Evolutionary conservation across 345 rosid species (phyloP).

Genomic region (Erucastrum elatum): DNA sequence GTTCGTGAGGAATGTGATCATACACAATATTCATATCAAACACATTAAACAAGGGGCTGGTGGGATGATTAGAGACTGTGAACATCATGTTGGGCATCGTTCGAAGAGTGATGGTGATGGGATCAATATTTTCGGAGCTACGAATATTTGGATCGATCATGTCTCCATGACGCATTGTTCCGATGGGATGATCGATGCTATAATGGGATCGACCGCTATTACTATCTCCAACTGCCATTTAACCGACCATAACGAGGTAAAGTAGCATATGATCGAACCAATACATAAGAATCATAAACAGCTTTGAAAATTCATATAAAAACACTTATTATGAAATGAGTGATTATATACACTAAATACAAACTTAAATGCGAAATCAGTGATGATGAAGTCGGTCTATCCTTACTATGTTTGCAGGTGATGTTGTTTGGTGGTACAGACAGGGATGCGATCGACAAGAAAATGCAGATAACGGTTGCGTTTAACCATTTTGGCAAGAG

Average conservation of each 20-base stretch:
- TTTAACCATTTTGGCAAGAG: not conserved
- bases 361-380: not conserved
- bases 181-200: not conserved
- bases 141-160: not conserved
- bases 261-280: not conserved
- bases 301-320: not conserved
- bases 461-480: not conserved
- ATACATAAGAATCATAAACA: not conserved
- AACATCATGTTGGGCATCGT: slow-evolving; percentile 55
- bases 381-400: not conserved
- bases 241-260: not conserved
- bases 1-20: slow-evolving; percentile 63
- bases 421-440: not conserved
- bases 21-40: slow-evolving; percentile 64
- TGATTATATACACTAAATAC: not conserved
- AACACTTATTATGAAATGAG: too few species aligned
- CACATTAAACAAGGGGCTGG: slow-evolving; percentile 40
- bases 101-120: slow-evolving; percentile 68
- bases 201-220: not conserved
- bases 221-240: not conserved
- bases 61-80: slow-evolving; percentile 65
- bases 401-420: not conserved
- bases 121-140: slow-evolving; percentile 39
- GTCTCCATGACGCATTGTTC: not conserved
- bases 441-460: not conserved